Percentiles rank a stretch among this genome's conserved stretches.
Conservation (phyloP, 495 filamentous ascomycete species). For the Trichocladium uniseriatum region DNA sequence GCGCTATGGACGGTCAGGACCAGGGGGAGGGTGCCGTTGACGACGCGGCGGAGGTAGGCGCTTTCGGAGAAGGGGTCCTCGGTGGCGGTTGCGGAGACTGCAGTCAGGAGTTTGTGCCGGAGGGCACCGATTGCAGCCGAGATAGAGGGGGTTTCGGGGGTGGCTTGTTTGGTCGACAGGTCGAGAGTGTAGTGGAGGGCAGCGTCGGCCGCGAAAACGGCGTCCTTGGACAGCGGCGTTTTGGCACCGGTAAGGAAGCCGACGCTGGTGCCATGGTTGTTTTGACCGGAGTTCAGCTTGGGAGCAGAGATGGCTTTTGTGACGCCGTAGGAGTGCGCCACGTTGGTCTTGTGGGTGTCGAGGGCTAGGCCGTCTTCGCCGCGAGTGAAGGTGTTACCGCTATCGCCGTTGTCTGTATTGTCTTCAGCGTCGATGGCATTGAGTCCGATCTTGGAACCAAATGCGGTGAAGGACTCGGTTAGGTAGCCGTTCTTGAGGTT, state of each 20-base stretch:
- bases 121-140: slow-evolving; percentile 32
- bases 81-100: slow-evolving; percentile 16
- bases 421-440: slow-evolving; percentile 46
- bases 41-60: slow-evolving; percentile 31
- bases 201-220: slow-evolving; percentile 35
- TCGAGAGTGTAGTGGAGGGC: slow-evolving; percentile 39
- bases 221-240: slow-evolving; percentile 22
- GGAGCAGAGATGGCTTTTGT: slow-evolving; percentile 40
- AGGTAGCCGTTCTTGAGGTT: slow-evolving; percentile 47
- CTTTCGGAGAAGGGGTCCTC: slow-evolving; percentile 32
- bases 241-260: slow-evolving; percentile 36
- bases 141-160: slow-evolving; percentile 28
- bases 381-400: slow-evolving; percentile 32
- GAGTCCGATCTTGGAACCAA: slow-evolving; percentile 45
- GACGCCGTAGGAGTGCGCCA: slow-evolving; percentile 35
- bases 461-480: slow-evolving; percentile 45
- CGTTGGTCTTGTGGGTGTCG: slow-evolving; percentile 37
- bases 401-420: slow-evolving; percentile 38
- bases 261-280: slow-evolving; percentile 38
- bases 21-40: slow-evolving; percentile 29
- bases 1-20: slow-evolving; percentile 39
- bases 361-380: slow-evolving; percentile 38
- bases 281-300: slow-evolving; percentile 21
- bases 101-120: slow-evolving; percentile 35
- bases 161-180: slow-evolving; percentile 25